These are phyloP conservation scores for Rhizoctonia solani DNA, from an alignment of 1,284 basidiomycete genomes.

Conservation along the genomic window DNA sequence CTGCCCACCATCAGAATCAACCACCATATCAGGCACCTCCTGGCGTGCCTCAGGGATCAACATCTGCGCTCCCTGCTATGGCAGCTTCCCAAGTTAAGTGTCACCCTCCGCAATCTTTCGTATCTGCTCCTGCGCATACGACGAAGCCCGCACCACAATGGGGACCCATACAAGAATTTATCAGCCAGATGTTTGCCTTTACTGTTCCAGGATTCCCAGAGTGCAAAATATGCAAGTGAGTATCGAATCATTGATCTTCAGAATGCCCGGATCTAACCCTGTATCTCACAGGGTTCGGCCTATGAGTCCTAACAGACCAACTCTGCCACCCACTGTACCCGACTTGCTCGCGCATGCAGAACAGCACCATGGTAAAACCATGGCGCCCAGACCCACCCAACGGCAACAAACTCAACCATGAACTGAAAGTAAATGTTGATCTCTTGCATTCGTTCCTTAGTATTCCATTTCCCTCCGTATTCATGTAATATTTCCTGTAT, in stretches of 20 bases:
- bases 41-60: no score
- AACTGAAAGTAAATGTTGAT: no score
- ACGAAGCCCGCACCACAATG: background rate
- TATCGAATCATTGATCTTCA: background rate
- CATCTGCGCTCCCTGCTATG: no score
- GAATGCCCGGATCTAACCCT: background rate
- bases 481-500: constrained; percentile 25
- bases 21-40: no score
- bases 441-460: no score
- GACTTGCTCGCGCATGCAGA: constrained; percentile 14
- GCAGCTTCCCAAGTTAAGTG: no score
- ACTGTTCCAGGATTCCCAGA: constrained; percentile 3
- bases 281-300: background rate
- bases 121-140: no score
- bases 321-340: background rate
- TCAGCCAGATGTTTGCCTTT: background rate
- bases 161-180: background rate
- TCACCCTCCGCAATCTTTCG: no score
- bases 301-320: background rate
- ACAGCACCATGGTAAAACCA: background rate
- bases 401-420: no score
- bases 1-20: no score
- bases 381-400: background rate
- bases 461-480: background rate
- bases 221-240: constrained; percentile 33